phyloP scores from a whole-genome alignment of 2,329 filamentous ascomycete genomes.

The Paecilomyces variotii region DNA sequence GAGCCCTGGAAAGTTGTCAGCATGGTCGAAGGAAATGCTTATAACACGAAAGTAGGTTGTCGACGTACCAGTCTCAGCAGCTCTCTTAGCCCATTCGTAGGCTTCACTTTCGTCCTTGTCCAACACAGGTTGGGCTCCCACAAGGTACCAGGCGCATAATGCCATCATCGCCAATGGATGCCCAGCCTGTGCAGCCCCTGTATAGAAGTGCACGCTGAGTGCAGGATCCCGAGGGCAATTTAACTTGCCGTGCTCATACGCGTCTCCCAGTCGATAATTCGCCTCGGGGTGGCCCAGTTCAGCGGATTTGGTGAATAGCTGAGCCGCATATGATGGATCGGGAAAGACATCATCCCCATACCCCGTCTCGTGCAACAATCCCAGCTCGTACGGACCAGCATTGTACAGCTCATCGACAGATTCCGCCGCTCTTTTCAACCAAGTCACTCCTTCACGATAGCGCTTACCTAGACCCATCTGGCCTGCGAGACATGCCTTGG shows the following conservation, averaged over 20 bases:
- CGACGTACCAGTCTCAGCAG: conserved; percentile 72
- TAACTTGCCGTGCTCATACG: conserved; percentile 86
- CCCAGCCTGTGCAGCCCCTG: conserved; percentile 74
- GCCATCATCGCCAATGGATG: conserved; percentile 94
- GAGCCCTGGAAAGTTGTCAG: conserved; percentile 27
- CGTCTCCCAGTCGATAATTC: conserved; percentile 83
- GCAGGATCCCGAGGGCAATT: conserved; percentile 85
- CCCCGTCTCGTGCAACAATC: conserved; percentile 80
- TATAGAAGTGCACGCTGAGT: conserved; percentile 95
- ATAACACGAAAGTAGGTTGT: neutral
- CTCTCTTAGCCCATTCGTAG: conserved; percentile 87
- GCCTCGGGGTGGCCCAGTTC: conserved; percentile 85
- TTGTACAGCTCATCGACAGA: conserved; percentile 89
- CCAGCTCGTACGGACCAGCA: conserved; percentile 83
- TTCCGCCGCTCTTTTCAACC: conserved; percentile 89
- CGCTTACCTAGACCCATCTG: conserved; percentile 77
- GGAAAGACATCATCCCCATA: conserved; percentile 90
- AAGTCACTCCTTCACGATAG: conserved; percentile 88
- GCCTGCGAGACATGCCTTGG: conserved; percentile 79
- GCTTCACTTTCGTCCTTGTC: conserved; percentile 95
- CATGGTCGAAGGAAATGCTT: neutral
- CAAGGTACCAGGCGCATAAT: conserved; percentile 96
- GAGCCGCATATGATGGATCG: conserved; percentile 82
- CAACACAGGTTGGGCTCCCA: conserved; percentile 82
- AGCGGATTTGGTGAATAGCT: conserved; percentile 88